Percentiles rank a stretch among this genome's conserved stretches.
Evolutionary conservation across 2,329 filamentous ascomycete genomes (phyloP).

Genomic region (Sclerotiophoma versabilis): DNA sequence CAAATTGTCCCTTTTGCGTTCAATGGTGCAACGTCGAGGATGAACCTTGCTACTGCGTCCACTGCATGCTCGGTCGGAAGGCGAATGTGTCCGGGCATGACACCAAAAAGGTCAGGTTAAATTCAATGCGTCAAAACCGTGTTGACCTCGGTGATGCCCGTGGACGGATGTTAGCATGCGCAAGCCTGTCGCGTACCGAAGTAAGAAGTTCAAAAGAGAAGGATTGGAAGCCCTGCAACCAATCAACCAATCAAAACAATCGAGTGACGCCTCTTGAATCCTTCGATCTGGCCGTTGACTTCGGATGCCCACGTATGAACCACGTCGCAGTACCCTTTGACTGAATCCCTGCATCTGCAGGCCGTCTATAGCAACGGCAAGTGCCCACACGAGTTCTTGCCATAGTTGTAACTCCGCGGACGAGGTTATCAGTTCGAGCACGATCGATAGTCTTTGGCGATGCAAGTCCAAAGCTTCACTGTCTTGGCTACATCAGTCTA

Average conservation of each 20-base stretch:
- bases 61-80: no score
- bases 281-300: neutral
- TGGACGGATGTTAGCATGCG: neutral
- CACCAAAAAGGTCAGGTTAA: neutral
- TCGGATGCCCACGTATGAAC: neutral
- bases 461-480: conserved; percentile 9
- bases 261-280: conserved; percentile 5
- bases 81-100: no score
- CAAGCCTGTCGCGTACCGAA: neutral
- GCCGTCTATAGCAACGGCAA: neutral
- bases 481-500: conserved; percentile 4
- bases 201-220: neutral
- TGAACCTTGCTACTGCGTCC: neutral
- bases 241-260: neutral
- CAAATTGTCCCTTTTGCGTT: neutral
- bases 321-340: neutral
- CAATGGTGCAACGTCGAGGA: neutral
- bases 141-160: no score
- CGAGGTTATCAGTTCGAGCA: neutral
- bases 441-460: neutral
- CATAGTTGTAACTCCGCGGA: neutral
- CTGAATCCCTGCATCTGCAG: neutral
- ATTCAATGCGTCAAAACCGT: neutral
- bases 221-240: neutral
- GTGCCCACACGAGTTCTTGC: conserved; percentile 1